Evolutionary conservation across 2,329 filamentous ascomycete species (phyloP).

Genomic region (Neonectria ditissima): DNA sequence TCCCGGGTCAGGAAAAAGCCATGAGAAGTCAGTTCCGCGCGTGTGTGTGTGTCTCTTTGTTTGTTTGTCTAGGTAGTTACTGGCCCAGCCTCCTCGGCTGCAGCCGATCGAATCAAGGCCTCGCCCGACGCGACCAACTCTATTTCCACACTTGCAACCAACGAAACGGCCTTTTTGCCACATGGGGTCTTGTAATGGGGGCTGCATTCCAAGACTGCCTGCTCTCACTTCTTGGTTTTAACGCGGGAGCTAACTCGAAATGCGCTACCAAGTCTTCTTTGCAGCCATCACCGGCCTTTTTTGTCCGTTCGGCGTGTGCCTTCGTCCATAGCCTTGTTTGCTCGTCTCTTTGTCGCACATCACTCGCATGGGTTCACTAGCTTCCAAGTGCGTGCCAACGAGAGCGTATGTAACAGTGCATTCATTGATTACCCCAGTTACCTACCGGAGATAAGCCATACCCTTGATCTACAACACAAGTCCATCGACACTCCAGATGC

Average conservation of each 20-base stretch:
- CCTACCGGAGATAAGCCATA: not conserved
- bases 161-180: constrained; percentile 5
- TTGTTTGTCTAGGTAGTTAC: not conserved
- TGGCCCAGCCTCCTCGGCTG: not conserved
- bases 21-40: too few species aligned
- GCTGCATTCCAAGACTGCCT: too few species aligned
- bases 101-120: constrained; percentile 11
- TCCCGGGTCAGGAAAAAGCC: not conserved
- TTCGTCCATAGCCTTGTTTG: not conserved
- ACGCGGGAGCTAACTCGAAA: not conserved
- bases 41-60: not conserved
- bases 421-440: not conserved
- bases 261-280: not conserved
- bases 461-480: not conserved
- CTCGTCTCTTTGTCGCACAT: not conserved
- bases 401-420: not conserved
- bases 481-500: not conserved
- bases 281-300: not conserved
- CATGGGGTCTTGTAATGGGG: constrained; percentile 1
- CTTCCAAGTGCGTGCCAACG: not conserved
- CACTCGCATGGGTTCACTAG: not conserved
- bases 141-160: constrained; percentile 20
- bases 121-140: constrained; percentile 16
- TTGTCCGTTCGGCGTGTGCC: not conserved
- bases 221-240: too few species aligned